Percentiles rank a stretch among this genome's conserved stretches.
These are phyloP conservation scores for Blastomyces gilchristii DNA, from an alignment of 2,329 filamentous ascomycete species.

Conservation along the genomic window DNA sequence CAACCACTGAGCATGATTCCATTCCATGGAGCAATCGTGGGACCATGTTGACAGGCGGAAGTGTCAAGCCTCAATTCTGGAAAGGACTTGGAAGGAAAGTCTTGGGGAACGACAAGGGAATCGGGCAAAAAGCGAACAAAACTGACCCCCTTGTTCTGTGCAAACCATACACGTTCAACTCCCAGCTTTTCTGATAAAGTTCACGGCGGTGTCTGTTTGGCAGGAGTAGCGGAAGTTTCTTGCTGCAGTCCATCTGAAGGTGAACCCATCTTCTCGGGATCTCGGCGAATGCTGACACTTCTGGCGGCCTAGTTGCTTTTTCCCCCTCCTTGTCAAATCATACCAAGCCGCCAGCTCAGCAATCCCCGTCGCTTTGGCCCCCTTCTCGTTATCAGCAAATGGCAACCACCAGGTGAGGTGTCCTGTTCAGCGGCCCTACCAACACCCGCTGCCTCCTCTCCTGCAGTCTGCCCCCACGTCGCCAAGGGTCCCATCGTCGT, in stretches of 20 bases:
- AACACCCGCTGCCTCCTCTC: neutral
- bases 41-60: neutral
- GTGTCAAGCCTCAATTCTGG: neutral
- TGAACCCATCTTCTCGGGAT: constrained; percentile 4
- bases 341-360: neutral
- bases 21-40: neutral
- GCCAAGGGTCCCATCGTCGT: neutral
- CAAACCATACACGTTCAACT: neutral
- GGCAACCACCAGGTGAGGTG: no score
- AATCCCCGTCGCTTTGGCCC: neutral
- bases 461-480: neutral
- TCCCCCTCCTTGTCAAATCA: neutral
- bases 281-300: constrained; percentile 2
- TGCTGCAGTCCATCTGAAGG: neutral
- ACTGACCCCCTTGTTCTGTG: neutral
- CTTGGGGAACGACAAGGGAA: neutral
- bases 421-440: neutral
- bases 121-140: neutral
- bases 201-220: neutral
- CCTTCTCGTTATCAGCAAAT: neutral
- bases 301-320: neutral
- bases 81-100: neutral
- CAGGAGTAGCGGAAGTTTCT: neutral
- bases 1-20: neutral
- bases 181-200: neutral